Evolutionary conservation across 116 monocot species (phyloP), one percentile per base, ranked within the genome.

Genomic region (Posidonia oceanica): DNA sequence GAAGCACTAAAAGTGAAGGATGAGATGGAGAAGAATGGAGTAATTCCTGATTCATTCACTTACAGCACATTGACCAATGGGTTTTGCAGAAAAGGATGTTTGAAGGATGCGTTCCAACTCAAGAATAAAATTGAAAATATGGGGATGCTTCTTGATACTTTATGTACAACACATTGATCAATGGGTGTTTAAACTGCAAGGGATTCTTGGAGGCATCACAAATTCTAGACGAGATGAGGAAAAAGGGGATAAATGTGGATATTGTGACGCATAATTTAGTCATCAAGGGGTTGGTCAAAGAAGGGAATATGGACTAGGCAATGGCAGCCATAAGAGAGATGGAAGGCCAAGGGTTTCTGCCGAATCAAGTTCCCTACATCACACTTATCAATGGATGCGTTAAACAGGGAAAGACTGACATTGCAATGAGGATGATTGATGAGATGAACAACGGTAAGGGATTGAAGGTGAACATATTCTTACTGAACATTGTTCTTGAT

Each of bases 381-480:
- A 91, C 91, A 17, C 75, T 96, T 78, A 96, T 96, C 39, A 80
- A 78, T 71, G 84, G 78, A 7, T 85, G 75, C 69, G 79, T 81
- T 73, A 91, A 77, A 74, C 61, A 23, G 3, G 81, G 83, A 15
- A 75, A 88, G 48, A 64, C 72, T 14, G 76, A 65, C 29, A 68
- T 72, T 66, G 86, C 96, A 37, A 91, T 80, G 41, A 62, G 38
- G 20, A 73, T 91, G 68, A 91, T 96, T 87, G 82, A 88, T 69
- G 91, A 96, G 70, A 96, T 96, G 96, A 83, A 88, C 29, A 29
- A 29, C 21, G 53, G 72, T 8, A 88, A 61, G 70, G 81, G 83
- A 8, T 68, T 91, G 39, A 96, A 85, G 78, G 80, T 96, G 96
- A 89, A 96, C 54, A 91, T 83, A 52, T 81, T 88, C 66, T 85